phyloP scores from a whole-genome alignment of 345 rosid species.

The Populus nigra region DNA sequence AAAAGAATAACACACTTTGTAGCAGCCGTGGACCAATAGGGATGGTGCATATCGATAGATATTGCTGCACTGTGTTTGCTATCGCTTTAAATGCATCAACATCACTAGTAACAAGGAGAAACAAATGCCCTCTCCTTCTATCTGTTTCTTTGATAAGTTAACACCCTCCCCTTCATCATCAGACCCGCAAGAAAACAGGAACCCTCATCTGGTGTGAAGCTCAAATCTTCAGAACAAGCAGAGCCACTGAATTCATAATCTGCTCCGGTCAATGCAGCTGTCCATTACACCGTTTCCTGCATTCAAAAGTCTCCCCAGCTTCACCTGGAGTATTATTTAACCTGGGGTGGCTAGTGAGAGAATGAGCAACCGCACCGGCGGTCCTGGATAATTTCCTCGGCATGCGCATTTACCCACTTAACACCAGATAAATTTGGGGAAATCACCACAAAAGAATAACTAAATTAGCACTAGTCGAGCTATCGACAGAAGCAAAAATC shows the following conservation, averaged over 20 bases:
- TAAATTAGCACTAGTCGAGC: too few species aligned
- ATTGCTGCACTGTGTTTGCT: background rate
- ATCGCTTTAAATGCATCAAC: too few species aligned
- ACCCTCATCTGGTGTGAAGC: constrained; percentile 4
- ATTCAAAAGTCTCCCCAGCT: constrained; percentile 3
- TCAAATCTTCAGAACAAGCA: background rate
- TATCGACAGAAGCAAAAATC: too few species aligned
- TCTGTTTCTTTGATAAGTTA: constrained; percentile 46
- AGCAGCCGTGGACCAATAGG: background rate
- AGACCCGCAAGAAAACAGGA: constrained; percentile 18
- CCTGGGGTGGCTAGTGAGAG: too few species aligned
- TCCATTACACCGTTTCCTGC: background rate
- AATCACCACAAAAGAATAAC: too few species aligned
- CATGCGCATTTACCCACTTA: too few species aligned
- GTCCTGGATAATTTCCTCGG: too few species aligned
- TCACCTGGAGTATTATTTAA: background rate
- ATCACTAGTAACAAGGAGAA: background rate
- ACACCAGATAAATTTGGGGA: too few species aligned
- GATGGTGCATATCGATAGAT: background rate
- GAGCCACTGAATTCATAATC: constrained; percentile 2
- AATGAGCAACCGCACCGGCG: too few species aligned
- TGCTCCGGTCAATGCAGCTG: too few species aligned
- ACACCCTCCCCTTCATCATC: background rate
- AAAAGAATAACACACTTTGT: too few species aligned
- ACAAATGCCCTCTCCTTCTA: background rate